Evolutionary conservation across 2,329 filamentous ascomycete genomes (phyloP).

Genomic region (Didymella segeticola): DNA sequence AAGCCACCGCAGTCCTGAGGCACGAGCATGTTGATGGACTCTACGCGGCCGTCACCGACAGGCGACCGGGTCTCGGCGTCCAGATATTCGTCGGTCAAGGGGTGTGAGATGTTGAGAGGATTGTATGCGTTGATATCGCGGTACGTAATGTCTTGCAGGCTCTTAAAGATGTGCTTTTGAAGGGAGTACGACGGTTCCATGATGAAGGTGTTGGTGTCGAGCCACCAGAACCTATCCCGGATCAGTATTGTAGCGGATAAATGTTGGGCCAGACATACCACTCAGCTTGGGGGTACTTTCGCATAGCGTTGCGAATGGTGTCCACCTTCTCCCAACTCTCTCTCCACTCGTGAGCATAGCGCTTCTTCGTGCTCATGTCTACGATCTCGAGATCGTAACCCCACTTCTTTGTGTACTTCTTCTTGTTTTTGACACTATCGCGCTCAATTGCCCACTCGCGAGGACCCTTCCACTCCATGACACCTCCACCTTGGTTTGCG

Average conservation of each 20-base stretch:
- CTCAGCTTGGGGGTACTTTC: slow-evolving; percentile 93
- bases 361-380: slow-evolving; percentile 98
- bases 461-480: slow-evolving; percentile 99
- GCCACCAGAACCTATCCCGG: slow-evolving; percentile 93
- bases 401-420: slow-evolving; percentile 84
- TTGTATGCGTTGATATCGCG: slow-evolving; percentile 97
- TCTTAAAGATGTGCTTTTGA: slow-evolving; percentile 87
- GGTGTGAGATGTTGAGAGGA: slow-evolving; percentile 90
- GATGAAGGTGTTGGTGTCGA: slow-evolving; percentile 95
- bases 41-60: slow-evolving; percentile 75
- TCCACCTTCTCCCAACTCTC: slow-evolving; percentile 99
- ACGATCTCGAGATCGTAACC: slow-evolving; percentile 96
- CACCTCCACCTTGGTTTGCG: slow-evolving; percentile 92
- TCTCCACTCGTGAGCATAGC: slow-evolving; percentile 98
- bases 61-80: slow-evolving; percentile 75
- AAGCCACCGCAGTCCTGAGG: slow-evolving; percentile 96
- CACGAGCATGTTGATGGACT: slow-evolving; percentile 85
- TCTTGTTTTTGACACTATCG: slow-evolving; percentile 95
- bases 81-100: slow-evolving; percentile 74
- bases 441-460: slow-evolving; percentile 98
- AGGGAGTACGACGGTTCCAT: slow-evolving; percentile 95
- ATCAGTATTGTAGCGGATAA: slow-evolving; percentile 32
- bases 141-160: slow-evolving; percentile 77
- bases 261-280: slow-evolving; percentile 68
- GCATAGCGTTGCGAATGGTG: slow-evolving; percentile 83